Percentiles rank a stretch among this genome's conserved stretches.
phyloP scores from a whole-genome alignment of 2,329 filamentous ascomycete species.

The Waltergamsia citrina region DNA sequence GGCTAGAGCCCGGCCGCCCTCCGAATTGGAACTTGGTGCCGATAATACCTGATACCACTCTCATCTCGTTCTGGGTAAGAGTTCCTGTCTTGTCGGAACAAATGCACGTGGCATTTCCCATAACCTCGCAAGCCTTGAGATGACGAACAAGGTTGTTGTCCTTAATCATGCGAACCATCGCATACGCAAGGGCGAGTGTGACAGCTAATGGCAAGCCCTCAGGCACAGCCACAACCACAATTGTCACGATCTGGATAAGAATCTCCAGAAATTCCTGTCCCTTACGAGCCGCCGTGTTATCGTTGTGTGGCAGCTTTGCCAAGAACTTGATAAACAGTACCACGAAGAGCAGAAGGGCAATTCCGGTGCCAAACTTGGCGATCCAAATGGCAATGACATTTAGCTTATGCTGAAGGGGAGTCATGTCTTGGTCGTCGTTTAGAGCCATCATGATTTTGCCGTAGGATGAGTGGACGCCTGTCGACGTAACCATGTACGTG shows the following conservation, averaged over 20 bases:
- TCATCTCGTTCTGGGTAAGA: constrained; percentile 61
- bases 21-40: constrained; percentile 48
- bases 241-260: constrained; percentile 69
- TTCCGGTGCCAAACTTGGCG: constrained; percentile 66
- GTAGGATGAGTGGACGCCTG: constrained; percentile 64
- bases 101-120: constrained; percentile 68
- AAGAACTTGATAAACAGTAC: constrained; percentile 82
- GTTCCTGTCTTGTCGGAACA: constrained; percentile 63
- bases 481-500: constrained; percentile 65
- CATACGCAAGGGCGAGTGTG: constrained; percentile 68
- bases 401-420: constrained; percentile 67
- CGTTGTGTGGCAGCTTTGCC: constrained; percentile 48
- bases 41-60: constrained; percentile 51
- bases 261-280: constrained; percentile 70
- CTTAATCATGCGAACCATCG: constrained; percentile 66
- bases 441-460: constrained; percentile 68
- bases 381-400: constrained; percentile 70
- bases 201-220: constrained; percentile 70
- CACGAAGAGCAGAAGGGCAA: constrained; percentile 71
- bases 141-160: constrained; percentile 72
- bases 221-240: constrained; percentile 71
- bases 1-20: constrained; percentile 14
- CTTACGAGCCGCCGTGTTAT: constrained; percentile 56
- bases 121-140: constrained; percentile 69
- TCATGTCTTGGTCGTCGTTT: constrained; percentile 65